Percentiles rank a stretch among this genome's conserved stretches.
Evolutionary conservation across 495 filamentous ascomycete species (phyloP).

Genomic region (Xylaria scruposa): DNA sequence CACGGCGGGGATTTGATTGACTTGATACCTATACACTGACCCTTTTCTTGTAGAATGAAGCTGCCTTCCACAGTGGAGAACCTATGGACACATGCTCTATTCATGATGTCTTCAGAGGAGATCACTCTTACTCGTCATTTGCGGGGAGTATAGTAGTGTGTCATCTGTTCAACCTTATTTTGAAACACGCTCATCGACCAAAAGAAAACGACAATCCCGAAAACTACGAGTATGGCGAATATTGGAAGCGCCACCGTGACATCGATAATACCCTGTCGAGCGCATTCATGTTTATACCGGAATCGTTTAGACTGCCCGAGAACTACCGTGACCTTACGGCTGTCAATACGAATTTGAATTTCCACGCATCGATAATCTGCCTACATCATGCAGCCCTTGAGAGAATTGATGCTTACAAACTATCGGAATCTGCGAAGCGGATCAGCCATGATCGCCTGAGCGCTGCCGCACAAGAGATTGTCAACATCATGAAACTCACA

Average conservation of each 20-base stretch:
- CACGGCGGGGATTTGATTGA: not conserved
- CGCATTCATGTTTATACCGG: slow-evolving; percentile 56
- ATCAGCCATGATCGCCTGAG: slow-evolving; percentile 41
- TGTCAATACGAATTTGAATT: slow-evolving; percentile 52
- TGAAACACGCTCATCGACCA: slow-evolving; percentile 50
- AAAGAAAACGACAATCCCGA: slow-evolving; percentile 48
- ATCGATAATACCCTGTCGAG: slow-evolving; percentile 53
- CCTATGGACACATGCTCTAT: slow-evolving; percentile 45
- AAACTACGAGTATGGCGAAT: slow-evolving; percentile 47
- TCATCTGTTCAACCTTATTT: slow-evolving; percentile 48
- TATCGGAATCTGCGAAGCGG: slow-evolving; percentile 42
- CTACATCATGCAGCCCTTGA: slow-evolving; percentile 52
- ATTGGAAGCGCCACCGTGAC: slow-evolving; percentile 55
- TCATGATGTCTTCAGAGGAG: slow-evolving; percentile 45
- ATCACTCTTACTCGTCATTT: slow-evolving; percentile 47
- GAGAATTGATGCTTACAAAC: slow-evolving; percentile 45
- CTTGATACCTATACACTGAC: slow-evolving; percentile 27
- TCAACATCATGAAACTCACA: slow-evolving; percentile 50
- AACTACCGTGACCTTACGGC: slow-evolving; percentile 47
- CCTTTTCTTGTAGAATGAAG: slow-evolving; percentile 39
- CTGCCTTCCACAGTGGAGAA: slow-evolving; percentile 45
- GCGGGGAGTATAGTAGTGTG: slow-evolving; percentile 48
- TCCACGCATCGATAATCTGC: slow-evolving; percentile 53
- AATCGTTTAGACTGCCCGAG: slow-evolving; percentile 46
- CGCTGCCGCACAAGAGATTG: slow-evolving; percentile 51